Percentiles rank a stretch among this genome's conserved stretches.
Conservation (phyloP, 345 rosid species). For the Cardamine occulta region DNA sequence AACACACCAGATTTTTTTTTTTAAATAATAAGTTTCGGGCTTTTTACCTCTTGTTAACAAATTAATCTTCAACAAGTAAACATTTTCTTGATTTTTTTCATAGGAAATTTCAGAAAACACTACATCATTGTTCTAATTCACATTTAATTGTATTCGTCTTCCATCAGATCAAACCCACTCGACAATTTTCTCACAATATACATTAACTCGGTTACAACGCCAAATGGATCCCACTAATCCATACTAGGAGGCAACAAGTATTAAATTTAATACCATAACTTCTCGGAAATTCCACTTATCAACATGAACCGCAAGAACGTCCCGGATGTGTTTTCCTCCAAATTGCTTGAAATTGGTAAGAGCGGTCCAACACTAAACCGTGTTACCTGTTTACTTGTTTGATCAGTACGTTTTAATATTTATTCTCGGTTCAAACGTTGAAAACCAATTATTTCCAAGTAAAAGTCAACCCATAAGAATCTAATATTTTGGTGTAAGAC, state of each 20-base stretch:
- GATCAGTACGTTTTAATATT: constrained; percentile 12
- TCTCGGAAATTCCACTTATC: not conserved
- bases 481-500: not conserved
- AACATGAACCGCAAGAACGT: constrained; percentile 1
- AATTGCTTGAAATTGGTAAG: not conserved
- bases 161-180: not conserved
- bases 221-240: not conserved
- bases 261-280: not conserved
- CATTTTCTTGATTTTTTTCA: no score
- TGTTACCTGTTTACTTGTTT: constrained; percentile 22
- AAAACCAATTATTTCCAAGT: not conserved
- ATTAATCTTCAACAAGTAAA: no score
- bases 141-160: no score
- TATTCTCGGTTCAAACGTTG: constrained; percentile 12
- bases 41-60: no score
- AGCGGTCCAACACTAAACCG: constrained; percentile 18
- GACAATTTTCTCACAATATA: not conserved
- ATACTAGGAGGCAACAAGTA: not conserved
- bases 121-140: no score
- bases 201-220: not conserved
- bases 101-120: no score
- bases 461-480: constrained; percentile 21
- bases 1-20: no score
- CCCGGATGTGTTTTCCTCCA: not conserved
- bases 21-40: no score